phyloP scores from a whole-genome alignment of 345 rosid species.

The Moringa oleifera region DNA sequence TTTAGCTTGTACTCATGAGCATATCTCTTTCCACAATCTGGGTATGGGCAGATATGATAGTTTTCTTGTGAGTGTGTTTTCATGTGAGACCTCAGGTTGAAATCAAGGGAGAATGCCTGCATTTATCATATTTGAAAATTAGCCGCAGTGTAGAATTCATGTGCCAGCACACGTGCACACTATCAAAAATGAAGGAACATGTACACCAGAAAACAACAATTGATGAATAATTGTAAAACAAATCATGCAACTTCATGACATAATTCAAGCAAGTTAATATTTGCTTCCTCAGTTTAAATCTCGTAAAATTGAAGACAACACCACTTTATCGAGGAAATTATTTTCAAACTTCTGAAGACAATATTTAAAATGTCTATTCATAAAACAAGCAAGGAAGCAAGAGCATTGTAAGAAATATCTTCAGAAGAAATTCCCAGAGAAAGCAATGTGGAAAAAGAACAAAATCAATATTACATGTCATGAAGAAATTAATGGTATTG shows the following conservation, averaged over 20 bases:
- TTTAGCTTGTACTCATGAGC: constrained; percentile 97
- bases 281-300: not conserved
- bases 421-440: not conserved
- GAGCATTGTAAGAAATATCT: no score
- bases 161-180: not conserved
- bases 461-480: not conserved
- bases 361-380: not conserved
- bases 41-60: constrained; percentile 86
- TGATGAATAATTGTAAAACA: no score
- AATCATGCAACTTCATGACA: not conserved
- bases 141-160: not conserved
- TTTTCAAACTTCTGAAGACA: not conserved
- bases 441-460: not conserved
- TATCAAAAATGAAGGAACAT: not conserved
- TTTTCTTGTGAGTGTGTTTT: constrained; percentile 99
- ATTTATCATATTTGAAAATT: constrained; percentile 15
- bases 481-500: not conserved
- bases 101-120: constrained; percentile 98
- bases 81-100: constrained; percentile 96
- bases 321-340: not conserved
- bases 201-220: no score
- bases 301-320: not conserved
- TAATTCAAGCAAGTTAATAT: not conserved
- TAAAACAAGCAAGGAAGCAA: not conserved
- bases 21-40: constrained; percentile 95